Conservation (phyloP, 1,284 basidiomycete species). For the Microbotryomycetes sp. region DNA sequence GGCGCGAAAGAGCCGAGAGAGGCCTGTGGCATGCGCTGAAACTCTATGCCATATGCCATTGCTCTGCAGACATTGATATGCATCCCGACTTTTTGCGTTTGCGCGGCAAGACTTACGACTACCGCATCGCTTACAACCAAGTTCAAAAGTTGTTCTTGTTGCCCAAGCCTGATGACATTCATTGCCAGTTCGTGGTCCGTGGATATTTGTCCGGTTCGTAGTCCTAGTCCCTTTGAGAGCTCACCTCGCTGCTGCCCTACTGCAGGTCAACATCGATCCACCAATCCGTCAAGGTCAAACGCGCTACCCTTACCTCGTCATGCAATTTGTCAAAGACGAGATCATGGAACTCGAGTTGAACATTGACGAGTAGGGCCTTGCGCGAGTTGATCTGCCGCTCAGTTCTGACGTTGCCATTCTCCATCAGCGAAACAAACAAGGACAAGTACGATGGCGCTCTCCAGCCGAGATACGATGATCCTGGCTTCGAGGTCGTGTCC, state of each 20-base stretch:
- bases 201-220: neutral
- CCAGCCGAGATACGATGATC: constrained; percentile 85
- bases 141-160: constrained; percentile 88
- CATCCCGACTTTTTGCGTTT: constrained; percentile 88
- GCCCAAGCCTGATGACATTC: constrained; percentile 88
- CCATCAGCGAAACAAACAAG: constrained; percentile 43
- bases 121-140: constrained; percentile 89
- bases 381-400: neutral
- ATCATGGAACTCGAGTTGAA: constrained; percentile 95
- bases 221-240: neutral
- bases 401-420: too few relatives aligned
- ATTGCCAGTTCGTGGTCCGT: constrained; percentile 82
- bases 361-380: constrained; percentile 67
- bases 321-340: constrained; percentile 95
- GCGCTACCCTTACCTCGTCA: constrained; percentile 92
- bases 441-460: constrained; percentile 64
- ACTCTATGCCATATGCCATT: neutral
- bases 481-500: constrained; percentile 92
- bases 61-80: constrained; percentile 79
- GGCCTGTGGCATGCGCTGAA: too few relatives aligned
- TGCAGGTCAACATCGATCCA: constrained; percentile 73
- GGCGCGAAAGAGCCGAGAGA: too few relatives aligned
- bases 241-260: neutral
- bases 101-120: constrained; percentile 97
- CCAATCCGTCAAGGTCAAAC: constrained; percentile 98